Evolutionary conservation across 768 basidiomycete species (phyloP).

Genomic region (Amanita thiersii): DNA sequence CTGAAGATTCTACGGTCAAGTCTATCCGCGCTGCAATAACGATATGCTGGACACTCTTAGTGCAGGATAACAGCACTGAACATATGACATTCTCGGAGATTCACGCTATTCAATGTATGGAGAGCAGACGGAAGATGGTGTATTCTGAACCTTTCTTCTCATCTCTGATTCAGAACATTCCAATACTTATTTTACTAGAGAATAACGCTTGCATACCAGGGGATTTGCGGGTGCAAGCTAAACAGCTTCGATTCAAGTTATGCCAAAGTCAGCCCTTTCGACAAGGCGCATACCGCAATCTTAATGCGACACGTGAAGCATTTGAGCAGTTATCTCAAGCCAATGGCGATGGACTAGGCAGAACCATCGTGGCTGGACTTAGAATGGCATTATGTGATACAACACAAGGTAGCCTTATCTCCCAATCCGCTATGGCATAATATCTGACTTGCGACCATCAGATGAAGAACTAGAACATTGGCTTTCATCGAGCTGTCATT

Average conservation of each 20-base stretch:
- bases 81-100: conserved; percentile 38
- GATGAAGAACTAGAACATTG: conserved; percentile 29
- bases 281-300: conserved; percentile 66
- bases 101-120: conserved; percentile 60
- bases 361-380: conserved; percentile 59
- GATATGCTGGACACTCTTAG: conserved; percentile 52
- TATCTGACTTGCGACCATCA: conserved; percentile 10
- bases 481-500: conserved; percentile 52
- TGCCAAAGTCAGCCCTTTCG: conserved; percentile 65
- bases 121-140: conserved; percentile 60
- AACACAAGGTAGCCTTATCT: conserved; percentile 36
- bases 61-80: conserved; percentile 40
- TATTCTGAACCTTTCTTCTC: conserved; percentile 62
- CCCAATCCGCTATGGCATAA: not conserved
- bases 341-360: conserved; percentile 42
- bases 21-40: conserved; percentile 57
- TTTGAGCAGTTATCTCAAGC: conserved; percentile 52
- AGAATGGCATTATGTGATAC: conserved; percentile 60
- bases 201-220: conserved; percentile 45
- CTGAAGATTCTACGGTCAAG: conserved; percentile 28
- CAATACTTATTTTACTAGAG: conserved; percentile 65
- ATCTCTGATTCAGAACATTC: conserved; percentile 52
- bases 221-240: conserved; percentile 39
- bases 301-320: conserved; percentile 59
- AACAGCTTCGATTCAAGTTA: conserved; percentile 45